A percentile compares a stretch with the other conserved stretches of the same genome.
Evolutionary conservation across 176 grass and related monocot species (phyloP).

Genomic region (Avena atlantica): DNA sequence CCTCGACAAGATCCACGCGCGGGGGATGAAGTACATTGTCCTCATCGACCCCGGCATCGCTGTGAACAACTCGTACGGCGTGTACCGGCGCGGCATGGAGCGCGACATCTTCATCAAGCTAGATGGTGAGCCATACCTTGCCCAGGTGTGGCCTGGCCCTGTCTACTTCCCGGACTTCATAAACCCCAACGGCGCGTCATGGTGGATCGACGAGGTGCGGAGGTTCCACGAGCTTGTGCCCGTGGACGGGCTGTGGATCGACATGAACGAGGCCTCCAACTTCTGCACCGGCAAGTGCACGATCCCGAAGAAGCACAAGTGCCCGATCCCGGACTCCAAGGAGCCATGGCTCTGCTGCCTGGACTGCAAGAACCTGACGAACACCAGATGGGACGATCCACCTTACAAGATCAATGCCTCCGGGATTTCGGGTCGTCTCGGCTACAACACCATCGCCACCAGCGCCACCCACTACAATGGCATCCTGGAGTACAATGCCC

Average conservation of each 20-base stretch:
- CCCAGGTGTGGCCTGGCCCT: slow-evolving; percentile 94
- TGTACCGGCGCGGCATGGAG: slow-evolving; percentile 74
- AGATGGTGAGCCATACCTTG: slow-evolving; percentile 72
- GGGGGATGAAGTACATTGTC: slow-evolving; percentile 93
- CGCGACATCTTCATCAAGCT: slow-evolving; percentile 90
- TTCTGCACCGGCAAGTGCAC: slow-evolving; percentile 93
- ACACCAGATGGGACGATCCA: slow-evolving; percentile 83
- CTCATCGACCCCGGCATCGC: slow-evolving; percentile 92
- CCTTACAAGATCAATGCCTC: slow-evolving; percentile 99
- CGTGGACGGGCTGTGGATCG: slow-evolving; percentile 88
- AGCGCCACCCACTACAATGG: slow-evolving; percentile 74
- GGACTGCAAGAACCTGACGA: slow-evolving; percentile 97
- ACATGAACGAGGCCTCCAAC: slow-evolving; percentile 98
- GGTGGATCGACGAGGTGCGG: slow-evolving; percentile 91
- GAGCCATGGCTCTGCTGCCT: slow-evolving; percentile 90
- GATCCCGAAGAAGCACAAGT: slow-evolving; percentile 63
- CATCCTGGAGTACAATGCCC: slow-evolving; percentile 85
- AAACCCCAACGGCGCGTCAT: slow-evolving; percentile 67
- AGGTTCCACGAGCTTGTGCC: slow-evolving; percentile 89
- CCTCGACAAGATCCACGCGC: slow-evolving; percentile 70
- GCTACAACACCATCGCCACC: slow-evolving; percentile 84
- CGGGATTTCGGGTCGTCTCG: slow-evolving; percentile 56
- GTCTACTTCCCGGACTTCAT: slow-evolving; percentile 95
- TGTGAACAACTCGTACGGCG: slow-evolving; percentile 77
- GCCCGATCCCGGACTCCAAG: slow-evolving; percentile 54